These are phyloP conservation scores for Atalantia buxifolia DNA, from an alignment of 345 rosid species.

Conservation along the genomic window DNA sequence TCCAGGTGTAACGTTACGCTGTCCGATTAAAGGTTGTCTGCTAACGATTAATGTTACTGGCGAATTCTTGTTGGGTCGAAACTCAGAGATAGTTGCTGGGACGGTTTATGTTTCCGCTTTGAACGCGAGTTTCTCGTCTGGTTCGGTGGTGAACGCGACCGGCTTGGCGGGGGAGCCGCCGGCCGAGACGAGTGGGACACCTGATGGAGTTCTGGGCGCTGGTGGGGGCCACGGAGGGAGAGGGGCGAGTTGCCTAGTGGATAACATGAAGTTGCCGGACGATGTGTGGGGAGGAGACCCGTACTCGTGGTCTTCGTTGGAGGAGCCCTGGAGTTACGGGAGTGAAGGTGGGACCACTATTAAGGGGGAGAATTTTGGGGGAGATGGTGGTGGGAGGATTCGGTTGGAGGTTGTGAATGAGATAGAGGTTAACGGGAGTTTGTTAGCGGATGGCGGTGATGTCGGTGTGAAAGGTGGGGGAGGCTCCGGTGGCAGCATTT, in stretches of 20 bases:
- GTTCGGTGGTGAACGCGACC: constrained; percentile 48
- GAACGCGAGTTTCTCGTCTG: constrained; percentile 32
- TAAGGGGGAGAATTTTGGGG: constrained; percentile 57
- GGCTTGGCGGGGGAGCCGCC: constrained; percentile 64
- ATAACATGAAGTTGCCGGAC: constrained; percentile 56
- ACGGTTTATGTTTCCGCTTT: constrained; percentile 39
- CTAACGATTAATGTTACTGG: constrained; percentile 47
- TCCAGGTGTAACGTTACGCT: constrained; percentile 38
- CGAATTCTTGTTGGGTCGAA: constrained; percentile 36
- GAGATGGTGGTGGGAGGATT: constrained; percentile 69
- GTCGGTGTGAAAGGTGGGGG: constrained; percentile 65
- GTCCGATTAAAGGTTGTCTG: constrained; percentile 43
- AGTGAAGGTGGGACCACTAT: constrained; percentile 71
- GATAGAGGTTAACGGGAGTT: constrained; percentile 43
- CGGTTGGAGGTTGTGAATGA: constrained; percentile 29
- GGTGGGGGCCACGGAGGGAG: constrained; percentile 78
- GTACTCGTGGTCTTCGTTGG: constrained; percentile 62
- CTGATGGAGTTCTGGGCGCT: constrained; percentile 51
- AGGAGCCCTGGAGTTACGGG: constrained; percentile 66
- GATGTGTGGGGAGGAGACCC: constrained; percentile 82
- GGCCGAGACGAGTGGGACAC: constrained; percentile 59
- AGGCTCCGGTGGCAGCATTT: constrained; percentile 73
- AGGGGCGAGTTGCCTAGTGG: constrained; percentile 62
- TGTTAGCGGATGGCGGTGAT: constrained; percentile 57
- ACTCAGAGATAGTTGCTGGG: constrained; percentile 34